These are phyloP conservation scores for Exobasidium cylindrosporum DNA, from an alignment of 1,284 basidiomycete genomes.

Conservation along the genomic window DNA sequence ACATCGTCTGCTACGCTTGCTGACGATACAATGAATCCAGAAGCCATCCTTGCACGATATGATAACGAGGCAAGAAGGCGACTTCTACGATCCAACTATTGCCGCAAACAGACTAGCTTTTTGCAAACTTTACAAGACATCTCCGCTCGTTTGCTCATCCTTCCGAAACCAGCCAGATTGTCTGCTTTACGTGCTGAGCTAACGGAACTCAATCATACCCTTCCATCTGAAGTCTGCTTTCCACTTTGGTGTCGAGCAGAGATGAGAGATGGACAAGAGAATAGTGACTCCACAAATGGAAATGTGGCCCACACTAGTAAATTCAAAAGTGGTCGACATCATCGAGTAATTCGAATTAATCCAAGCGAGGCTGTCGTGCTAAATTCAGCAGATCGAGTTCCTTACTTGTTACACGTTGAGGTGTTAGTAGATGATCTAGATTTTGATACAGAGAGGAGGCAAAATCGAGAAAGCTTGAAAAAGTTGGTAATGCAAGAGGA, in stretches of 20 bases:
- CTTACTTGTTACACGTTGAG: constrained; percentile 89
- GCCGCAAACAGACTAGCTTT: constrained; percentile 86
- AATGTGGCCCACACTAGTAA: background rate
- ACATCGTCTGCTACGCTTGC: constrained; percentile 59
- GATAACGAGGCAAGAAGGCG: constrained; percentile 32
- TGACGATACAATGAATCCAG: constrained; percentile 56
- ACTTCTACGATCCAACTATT: constrained; percentile 62
- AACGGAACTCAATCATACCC: constrained; percentile 89
- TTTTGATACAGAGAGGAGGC: constrained; percentile 79
- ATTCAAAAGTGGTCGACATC: constrained; percentile 62
- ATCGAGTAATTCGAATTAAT: constrained; percentile 93
- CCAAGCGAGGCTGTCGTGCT: constrained; percentile 96
- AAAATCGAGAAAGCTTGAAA: constrained; percentile 77
- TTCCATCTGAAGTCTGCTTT: constrained; percentile 87
- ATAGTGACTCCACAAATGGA: constrained; percentile 6
- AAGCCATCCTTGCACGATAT: constrained; percentile 41
- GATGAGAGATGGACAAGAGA: constrained; percentile 6
- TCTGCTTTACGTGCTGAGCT: constrained; percentile 92
- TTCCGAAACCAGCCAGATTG: constrained; percentile 89
- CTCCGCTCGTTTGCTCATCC: constrained; percentile 82
- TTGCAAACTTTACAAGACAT: constrained; percentile 85
- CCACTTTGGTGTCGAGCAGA: constrained; percentile 77
- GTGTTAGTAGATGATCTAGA: constrained; percentile 86
- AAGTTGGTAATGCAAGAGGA: constrained; percentile 75
- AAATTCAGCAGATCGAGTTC: constrained; percentile 94